Evolutionary conservation across 805 yeast genomes (phyloP), one percentile per base, ranked within the genome.

Genomic region (Ogataea nonfermentans): DNA sequence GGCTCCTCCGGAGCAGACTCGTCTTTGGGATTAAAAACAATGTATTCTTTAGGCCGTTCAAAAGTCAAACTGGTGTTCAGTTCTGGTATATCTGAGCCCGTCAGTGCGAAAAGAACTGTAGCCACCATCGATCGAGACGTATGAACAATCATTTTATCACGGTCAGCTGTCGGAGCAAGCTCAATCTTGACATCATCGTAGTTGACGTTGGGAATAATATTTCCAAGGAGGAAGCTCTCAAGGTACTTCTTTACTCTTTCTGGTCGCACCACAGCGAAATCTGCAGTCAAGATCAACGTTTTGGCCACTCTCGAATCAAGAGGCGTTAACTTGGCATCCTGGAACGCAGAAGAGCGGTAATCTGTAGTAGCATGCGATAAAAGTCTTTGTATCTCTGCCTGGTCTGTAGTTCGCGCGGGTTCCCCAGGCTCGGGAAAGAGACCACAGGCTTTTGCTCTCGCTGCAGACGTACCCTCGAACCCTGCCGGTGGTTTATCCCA

Each of bases 401-500:
- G 55, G 9, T 61, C 61, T 4, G 73, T 66, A 35, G 66, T 51
- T 41, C 67, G 72, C 4, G 71, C 65, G 15, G 46, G 27, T 9
- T 67, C 59, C 27, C 89, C 89, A 1, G 93, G 91, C 12, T 76
- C 66, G 2, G 90, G 87, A 52, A 87, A 88, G 2, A 85, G 59
- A 0, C 95, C 95, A 1, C 87, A 75, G 12, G 84, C 63, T 52
- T 87, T 88, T 5, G 93, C 95, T 44, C 82, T 68, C 45, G 80
- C 85, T 0, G 93, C 84, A 2, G 84, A 73, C 1, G 84, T 79
- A 6, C 75, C 73, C 53, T 85, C 93, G 56, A 83, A 83, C 0
- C 87, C 91, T 1, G 29, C 20, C 1, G 95, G 89, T 24, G 72
- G 70, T 16, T 74, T 65, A 35, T 86, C 93, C 95, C 95, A 87